Percentiles rank a stretch among this genome's conserved stretches.
Evolutionary conservation across 768 basidiomycete species (phyloP).

Genomic region (Xerocomus potaroensis): DNA sequence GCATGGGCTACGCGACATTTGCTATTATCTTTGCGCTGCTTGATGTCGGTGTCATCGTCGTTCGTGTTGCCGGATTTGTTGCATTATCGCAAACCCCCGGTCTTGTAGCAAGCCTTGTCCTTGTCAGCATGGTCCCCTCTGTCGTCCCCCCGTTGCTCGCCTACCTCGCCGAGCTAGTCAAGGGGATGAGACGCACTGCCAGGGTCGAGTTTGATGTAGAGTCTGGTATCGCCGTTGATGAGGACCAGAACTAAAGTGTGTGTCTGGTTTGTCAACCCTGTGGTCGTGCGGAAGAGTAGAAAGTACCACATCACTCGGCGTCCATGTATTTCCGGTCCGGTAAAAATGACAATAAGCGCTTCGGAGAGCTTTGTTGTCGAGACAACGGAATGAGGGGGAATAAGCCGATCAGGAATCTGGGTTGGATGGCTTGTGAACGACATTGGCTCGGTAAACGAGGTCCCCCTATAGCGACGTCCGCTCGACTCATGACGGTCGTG

Average conservation of each 20-base stretch:
- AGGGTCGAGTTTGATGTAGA: background rate
- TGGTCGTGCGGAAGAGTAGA: too few species aligned
- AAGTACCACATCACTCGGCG: too few species aligned
- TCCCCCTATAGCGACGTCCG: too few species aligned
- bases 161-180: background rate
- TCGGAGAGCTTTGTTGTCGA: too few species aligned
- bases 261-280: too few species aligned
- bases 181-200: background rate
- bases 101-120: constrained; percentile 7
- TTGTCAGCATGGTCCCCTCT: constrained; percentile 12
- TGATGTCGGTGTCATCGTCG: constrained; percentile 17
- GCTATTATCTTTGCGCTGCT: constrained; percentile 15
- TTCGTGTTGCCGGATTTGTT: constrained; percentile 14
- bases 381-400: too few species aligned
- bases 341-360: too few species aligned
- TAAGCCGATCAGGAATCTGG: too few species aligned
- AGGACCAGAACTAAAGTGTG: background rate
- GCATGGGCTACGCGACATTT: constrained; percentile 15
- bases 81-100: constrained; percentile 11
- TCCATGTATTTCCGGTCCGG: too few species aligned
- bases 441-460: too few species aligned
- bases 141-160: constrained; percentile 1
- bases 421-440: too few species aligned
- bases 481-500: too few species aligned
- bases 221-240: background rate